Percentiles rank a stretch among this genome's conserved stretches.
phyloP scores from a whole-genome alignment of 371 early-diverging fungal species.

The Mucor indicus region DNA sequence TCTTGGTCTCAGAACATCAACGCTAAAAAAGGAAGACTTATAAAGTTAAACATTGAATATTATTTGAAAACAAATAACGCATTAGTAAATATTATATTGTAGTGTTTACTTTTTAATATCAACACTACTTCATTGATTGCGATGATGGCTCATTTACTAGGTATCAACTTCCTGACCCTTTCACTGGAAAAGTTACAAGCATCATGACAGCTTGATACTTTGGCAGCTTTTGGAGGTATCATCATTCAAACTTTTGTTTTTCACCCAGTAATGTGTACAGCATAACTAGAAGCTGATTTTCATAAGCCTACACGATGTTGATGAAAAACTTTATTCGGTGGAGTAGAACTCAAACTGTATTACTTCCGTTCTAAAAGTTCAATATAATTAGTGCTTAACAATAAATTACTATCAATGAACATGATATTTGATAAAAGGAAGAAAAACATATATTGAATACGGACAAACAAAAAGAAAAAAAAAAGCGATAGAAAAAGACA shows the following conservation, averaged over 20 bases:
- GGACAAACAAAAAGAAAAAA: neutral
- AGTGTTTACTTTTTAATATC: slow-evolving; percentile 2
- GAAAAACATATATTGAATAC: slow-evolving; percentile 5
- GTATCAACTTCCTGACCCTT: slow-evolving; percentile 1
- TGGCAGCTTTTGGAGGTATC: slow-evolving; percentile 2
- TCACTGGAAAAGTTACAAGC: slow-evolving; percentile 3
- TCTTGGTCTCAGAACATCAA: slow-evolving; percentile 2
- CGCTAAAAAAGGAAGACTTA: slow-evolving; percentile 2
- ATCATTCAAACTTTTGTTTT: slow-evolving; percentile 1
- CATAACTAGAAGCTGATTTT: neutral
- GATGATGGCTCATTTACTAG: slow-evolving; percentile 4
- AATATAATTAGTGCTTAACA: slow-evolving; percentile 6
- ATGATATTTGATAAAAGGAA: slow-evolving; percentile 4
- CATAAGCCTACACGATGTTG: neutral
- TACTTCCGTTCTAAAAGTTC: slow-evolving; percentile 1
- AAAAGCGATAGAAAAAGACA: slow-evolving; percentile 4
- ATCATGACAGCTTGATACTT: slow-evolving; percentile 3
- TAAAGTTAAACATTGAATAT: slow-evolving; percentile 1
- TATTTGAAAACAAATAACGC: slow-evolving; percentile 3
- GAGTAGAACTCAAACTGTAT: slow-evolving; percentile 1
- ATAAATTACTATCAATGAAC: slow-evolving; percentile 2
- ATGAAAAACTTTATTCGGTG: slow-evolving; percentile 1
- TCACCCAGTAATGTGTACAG: neutral
- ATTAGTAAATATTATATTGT: slow-evolving; percentile 3
- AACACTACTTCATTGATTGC: slow-evolving; percentile 1